Base-by-base conservation (phyloP, 805 yeast species). In the Barnettozyma vustinii region DNA sequence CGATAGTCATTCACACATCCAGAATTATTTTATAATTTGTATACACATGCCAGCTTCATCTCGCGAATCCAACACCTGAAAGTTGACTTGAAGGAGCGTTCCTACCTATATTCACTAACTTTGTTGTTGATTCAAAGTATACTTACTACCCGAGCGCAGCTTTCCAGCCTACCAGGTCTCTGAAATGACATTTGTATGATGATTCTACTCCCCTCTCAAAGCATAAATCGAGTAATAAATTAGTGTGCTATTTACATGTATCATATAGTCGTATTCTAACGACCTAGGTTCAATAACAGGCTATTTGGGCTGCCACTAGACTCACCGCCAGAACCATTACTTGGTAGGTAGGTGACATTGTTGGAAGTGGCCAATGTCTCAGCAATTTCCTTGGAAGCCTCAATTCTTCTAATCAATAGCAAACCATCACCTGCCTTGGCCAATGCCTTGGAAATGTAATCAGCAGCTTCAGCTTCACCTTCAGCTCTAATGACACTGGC, bases 391-490 rank as follows among this genome's bases (percentile, higher is more conserved):
- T 88, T 90, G 32, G 96, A 87, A 1, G 99, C 97, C 66, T 94
- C 99, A 58, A 94, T 81, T 72, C 98, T 81, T 77, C 99, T 81
- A 60, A 94, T 91, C 74, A 87, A 78, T 64, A 94, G 75, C 58
- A 94, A 76, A 57, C 98, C 98, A 64, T 94, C 98, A 67, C 99
- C 99, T 21, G 95, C 90, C 73, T 90, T 91, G 47, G 84, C 80
- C 56, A 94, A 78, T 5, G 98, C 97, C 69, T 83, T 87, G 33
- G 97, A 89, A 54, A 94, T 94, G 52, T 83, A 83, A 52, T 94
- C 98, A 4, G 99, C 99, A 50, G 96, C 89, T 69, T 94, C 98
- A 45, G 99, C 99, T 72, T 94, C 99, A 71, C 98, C 99, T 71
- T 94, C 99, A 26, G 99, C 99, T 62, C 98, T 82, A 57, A 94